Base-by-base conservation (phyloP, 805 yeast species). In the Yamadazyma endophytica region DNA sequence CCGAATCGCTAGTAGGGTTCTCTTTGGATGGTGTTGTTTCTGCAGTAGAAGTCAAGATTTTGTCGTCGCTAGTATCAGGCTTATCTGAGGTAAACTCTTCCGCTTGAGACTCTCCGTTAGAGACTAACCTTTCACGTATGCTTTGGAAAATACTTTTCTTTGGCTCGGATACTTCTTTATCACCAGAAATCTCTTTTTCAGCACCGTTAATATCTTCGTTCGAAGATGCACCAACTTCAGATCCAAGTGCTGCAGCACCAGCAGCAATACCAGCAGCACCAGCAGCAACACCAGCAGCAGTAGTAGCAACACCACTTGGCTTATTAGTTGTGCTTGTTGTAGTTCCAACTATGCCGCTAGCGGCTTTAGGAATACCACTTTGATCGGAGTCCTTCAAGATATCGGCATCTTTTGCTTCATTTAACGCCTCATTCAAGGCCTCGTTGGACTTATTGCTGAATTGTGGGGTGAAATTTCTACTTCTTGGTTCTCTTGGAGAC, bases 91-190 rank as follows among this genome's bases (percentile, higher is more conserved):
- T 15, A 17, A 18, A 19, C 21, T 26, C 25, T 9, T 17, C 32
- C 5, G 27, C n/a, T 13, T 26, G 18, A 4, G 17, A 12, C 14
- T 28, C 32, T 17, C 30, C 30, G 20, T 28, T 22, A 9, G 36
- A n/a, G n/a, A 5, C 13, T 18, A 59, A 49, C 29, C 57, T 47
- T 26, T 58, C 61, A 17, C 58, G 51, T 28, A 61, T 46, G 31
- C 58, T 50, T 35, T 57, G 64, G 39, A 60, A 60, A n/a, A 61
- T 40, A 13, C 64, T 58, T 31, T 46, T 57, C 12, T 15, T 20
- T 9, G 21, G n/a, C n/a, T n/a, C n/a, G n/a, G n/a, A n/a, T n/a
- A n/a, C n/a, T n/a, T n/a, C n/a, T n/a, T n/a, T n/a, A n/a, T n/a
- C n/a, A n/a, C n/a, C n/a, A n/a, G n/a, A n/a, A n/a, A n/a, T n/a